A percentile compares a stretch with the other conserved stretches of the same genome.
Evolutionary conservation across 1,139 yeast species (phyloP).

Genomic region (Sugiyamaella novakii): DNA sequence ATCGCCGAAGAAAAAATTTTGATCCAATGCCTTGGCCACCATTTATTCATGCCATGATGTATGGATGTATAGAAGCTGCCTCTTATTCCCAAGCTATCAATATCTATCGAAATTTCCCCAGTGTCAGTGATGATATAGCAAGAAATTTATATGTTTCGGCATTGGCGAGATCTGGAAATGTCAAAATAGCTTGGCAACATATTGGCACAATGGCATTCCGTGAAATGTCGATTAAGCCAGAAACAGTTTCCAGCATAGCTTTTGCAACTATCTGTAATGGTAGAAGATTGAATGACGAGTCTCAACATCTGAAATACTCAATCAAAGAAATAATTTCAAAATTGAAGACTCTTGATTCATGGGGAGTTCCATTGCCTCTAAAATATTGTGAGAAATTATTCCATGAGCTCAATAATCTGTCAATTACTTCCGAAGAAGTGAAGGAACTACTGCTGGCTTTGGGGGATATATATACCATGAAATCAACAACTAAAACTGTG

Average conservation of each 20-base stretch:
- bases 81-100: background rate
- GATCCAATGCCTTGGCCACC: background rate
- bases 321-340: conserved; percentile 6
- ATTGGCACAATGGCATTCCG: conserved; percentile 3
- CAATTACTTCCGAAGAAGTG: conserved; percentile 15
- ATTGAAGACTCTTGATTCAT: conserved; percentile 2
- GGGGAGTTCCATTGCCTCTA: conserved; percentile 16
- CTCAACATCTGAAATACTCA: background rate
- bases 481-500: background rate
- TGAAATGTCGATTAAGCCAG: background rate
- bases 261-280: conserved; percentile 14
- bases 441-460: conserved; percentile 3
- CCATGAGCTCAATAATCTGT: background rate
- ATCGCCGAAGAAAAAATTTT: background rate
- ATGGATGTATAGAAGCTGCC: conserved; percentile 14
- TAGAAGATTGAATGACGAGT: conserved; percentile 5
- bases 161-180: conserved; percentile 12
- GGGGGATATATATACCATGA: conserved; percentile 7
- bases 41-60: conserved; percentile 17
- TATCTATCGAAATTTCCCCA: background rate
- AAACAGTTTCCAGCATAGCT: conserved; percentile 8
- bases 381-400: conserved; percentile 12
- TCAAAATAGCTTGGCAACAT: conserved; percentile 14
- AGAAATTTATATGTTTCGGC: conserved; percentile 17
- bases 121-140: conserved; percentile 1